Base-by-base conservation (phyloP, 2,329 filamentous ascomycete genomes). In the Exutisphaerella laricina region DNA sequence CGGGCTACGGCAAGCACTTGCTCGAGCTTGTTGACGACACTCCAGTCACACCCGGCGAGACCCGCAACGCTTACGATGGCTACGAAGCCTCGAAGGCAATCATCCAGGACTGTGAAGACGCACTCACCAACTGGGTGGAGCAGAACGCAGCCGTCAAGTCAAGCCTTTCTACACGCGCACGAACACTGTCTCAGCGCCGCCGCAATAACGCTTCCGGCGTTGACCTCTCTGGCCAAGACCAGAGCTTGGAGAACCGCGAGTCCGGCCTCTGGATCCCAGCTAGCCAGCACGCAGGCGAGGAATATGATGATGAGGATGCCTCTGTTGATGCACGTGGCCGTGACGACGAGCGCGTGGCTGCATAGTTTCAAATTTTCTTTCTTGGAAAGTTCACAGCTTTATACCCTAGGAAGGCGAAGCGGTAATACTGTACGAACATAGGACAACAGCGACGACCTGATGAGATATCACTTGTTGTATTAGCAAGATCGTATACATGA, bases 21-120 rank as follows among this genome's bases (percentile, higher is more conserved):
- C 78, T 98, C 31, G 89, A 97, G 68, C 78, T 98, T 34, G 83
- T 98, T 54, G 92, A 98, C 63, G 92, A 98, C 64, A 94, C 86
- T 5, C 92, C 92, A 2, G 92, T 98, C 42, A 98, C 92, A 4
- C 92, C 92, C 17, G 92, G 92, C 57, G 92, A 98, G 76, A 97
- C 90, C 14, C 85, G 92, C 52, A 80, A 87, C 40, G 89, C 92
- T 1, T 98, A 98, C 63, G 92, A 98, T 61, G 92, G 92, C 50
- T 98, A 98, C 65, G 92, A 98, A 67, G 89, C 89, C 50, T 94
- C 87, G 78, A 97, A 96, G 72, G 90, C 79, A 52, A 97, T 98
- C 69, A 97, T 98, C 61, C 92, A 98, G 71, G 92, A 98, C 69
- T 98, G 92, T 67, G 92, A 98, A 70, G 89, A 97, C 64, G 79